Evolutionary conservation across 2,329 filamentous ascomycete species (phyloP).

Genomic region (Blastomyces parvus): DNA sequence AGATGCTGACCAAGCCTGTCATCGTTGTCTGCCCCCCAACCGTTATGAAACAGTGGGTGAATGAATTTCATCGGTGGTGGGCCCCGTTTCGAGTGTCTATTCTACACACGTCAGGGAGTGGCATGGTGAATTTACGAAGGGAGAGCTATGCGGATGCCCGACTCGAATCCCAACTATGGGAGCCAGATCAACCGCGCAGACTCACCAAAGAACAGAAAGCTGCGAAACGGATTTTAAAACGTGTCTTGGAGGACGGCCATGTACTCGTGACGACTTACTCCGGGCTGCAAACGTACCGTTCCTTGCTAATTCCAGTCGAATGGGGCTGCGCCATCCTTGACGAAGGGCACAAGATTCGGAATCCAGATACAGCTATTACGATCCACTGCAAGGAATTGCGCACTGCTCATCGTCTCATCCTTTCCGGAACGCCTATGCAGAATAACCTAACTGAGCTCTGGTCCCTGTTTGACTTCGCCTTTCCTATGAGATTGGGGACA

Average conservation of each 20-base stretch:
- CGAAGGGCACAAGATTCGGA: conserved; percentile 96
- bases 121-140: conserved; percentile 71
- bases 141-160: conserved; percentile 55
- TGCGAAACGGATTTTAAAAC: conserved; percentile 70
- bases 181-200: conserved; percentile 32
- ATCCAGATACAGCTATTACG: conserved; percentile 89
- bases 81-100: conserved; percentile 95
- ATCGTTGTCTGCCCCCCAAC: conserved; percentile 92
- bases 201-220: conserved; percentile 51
- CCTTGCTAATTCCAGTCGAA: conserved; percentile 68
- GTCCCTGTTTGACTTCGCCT: conserved; percentile 97
- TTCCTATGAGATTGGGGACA: conserved; percentile 88
- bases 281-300: conserved; percentile 83
- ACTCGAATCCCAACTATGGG: conserved; percentile 49
- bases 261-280: conserved; percentile 94
- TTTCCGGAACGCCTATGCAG: conserved; percentile 95
- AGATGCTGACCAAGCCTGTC: conserved; percentile 69
- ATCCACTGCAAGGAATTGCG: conserved; percentile 90
- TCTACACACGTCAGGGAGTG: conserved; percentile 86
- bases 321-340: conserved; percentile 95
- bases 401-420: conserved; percentile 80
- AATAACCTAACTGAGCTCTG: conserved; percentile 93
- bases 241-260: conserved; percentile 75
- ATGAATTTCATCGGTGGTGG: conserved; percentile 98
- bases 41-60: conserved; percentile 94